phyloP scores from a whole-genome alignment of 495 filamentous ascomycete species.

The Podospora fimiseda region DNA sequence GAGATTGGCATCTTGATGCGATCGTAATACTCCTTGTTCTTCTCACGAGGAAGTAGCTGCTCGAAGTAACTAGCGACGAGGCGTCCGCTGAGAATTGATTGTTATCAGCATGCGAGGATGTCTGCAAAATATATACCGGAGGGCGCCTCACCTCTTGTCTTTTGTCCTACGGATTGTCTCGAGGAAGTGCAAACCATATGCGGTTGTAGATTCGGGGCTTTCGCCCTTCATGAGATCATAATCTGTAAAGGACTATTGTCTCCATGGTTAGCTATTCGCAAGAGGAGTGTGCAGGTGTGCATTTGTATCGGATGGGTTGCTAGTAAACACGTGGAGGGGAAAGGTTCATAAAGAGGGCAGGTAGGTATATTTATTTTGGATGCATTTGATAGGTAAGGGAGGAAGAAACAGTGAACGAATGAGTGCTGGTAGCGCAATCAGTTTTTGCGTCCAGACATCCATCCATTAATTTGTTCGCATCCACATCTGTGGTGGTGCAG shows the following conservation, averaged over 20 bases:
- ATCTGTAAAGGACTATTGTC: slow-evolving; percentile 21
- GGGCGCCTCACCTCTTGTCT: slow-evolving; percentile 59
- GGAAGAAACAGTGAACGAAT: too few relatives aligned
- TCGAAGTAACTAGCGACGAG: slow-evolving; percentile 67
- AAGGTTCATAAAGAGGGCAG: too few relatives aligned
- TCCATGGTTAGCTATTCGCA: slow-evolving; percentile 18
- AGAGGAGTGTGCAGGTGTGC: too few relatives aligned
- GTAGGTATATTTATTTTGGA: too few relatives aligned
- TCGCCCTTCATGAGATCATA: slow-evolving; percentile 44
- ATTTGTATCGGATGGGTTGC: neutral
- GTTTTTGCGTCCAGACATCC: too few relatives aligned
- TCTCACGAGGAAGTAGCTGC: slow-evolving; percentile 54
- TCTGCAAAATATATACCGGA: neutral
- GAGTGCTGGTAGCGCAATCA: too few relatives aligned
- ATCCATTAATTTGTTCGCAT: neutral
- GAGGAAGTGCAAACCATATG: slow-evolving; percentile 58
- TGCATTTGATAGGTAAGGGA: too few relatives aligned
- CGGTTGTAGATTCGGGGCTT: slow-evolving; percentile 56
- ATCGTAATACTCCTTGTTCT: slow-evolving; percentile 67
- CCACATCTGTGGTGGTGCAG: neutral
- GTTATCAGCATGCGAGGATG: slow-evolving; percentile 9
- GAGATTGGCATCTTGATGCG: slow-evolving; percentile 68
- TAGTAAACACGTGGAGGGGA: too few relatives aligned
- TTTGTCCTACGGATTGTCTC: slow-evolving; percentile 58
- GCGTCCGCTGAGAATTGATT: slow-evolving; percentile 49